Conservation (phyloP, 106 monocot species). For the Acanthochlamys bracteata region DNA sequence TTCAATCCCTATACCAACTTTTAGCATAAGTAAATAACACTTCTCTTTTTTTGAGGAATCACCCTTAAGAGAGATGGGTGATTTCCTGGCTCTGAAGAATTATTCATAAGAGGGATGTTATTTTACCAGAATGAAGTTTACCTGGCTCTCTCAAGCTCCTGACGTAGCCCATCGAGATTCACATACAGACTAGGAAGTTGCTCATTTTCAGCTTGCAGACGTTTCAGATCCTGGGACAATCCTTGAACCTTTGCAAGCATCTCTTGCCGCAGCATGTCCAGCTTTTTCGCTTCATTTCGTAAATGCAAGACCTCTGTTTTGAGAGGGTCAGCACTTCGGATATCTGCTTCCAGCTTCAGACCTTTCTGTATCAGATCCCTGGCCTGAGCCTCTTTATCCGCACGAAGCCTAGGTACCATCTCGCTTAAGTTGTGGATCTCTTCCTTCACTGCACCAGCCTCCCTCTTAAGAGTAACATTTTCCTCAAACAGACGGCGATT, state of each 20-base stretch:
- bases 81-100: too few relatives aligned
- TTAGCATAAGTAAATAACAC: too few relatives aligned
- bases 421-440: conserved; percentile 35
- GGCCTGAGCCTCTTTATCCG: conserved; percentile 42
- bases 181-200: conserved; percentile 20
- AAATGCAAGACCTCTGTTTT: conserved; percentile 33
- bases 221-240: conserved; percentile 35
- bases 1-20: too few relatives aligned
- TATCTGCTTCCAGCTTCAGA: conserved; percentile 45
- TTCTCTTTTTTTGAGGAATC: too few relatives aligned
- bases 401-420: conserved; percentile 31
- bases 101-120: background rate
- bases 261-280: conserved; percentile 31
- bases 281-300: conserved; percentile 29
- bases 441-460: conserved; percentile 18
- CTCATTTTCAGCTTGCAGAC: conserved; percentile 37
- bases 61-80: too few relatives aligned
- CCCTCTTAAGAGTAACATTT: conserved; percentile 32
- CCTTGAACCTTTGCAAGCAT: conserved; percentile 25
- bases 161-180: conserved; percentile 31
- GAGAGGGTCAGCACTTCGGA: conserved; percentile 37
- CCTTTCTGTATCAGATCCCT: conserved; percentile 47
- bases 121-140: background rate
- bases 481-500: conserved; percentile 41
- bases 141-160: conserved; percentile 44